Evolutionary conservation across 1,284 basidiomycete genomes (phyloP).

Genomic region (Athelia psychrophila): DNA sequence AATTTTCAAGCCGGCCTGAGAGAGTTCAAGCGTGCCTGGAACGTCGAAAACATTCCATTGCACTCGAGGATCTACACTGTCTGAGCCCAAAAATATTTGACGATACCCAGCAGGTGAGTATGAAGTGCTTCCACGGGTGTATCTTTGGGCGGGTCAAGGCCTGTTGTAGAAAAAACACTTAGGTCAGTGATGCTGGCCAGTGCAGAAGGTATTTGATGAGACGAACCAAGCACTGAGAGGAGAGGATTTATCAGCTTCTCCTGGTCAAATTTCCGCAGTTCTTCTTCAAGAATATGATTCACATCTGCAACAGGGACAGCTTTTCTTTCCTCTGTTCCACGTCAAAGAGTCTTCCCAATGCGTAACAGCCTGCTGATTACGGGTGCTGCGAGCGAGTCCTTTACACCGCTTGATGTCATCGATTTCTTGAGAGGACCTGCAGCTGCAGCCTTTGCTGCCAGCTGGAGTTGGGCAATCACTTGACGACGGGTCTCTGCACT

Average conservation of each 20-base stretch:
- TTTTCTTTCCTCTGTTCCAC: background rate
- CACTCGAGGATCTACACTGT: no score
- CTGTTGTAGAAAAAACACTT: no score
- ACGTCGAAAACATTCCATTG: no score
- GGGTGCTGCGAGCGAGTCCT: conserved; percentile 2
- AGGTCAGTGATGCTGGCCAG: no score
- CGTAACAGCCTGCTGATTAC: background rate
- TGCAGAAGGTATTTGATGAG: background rate
- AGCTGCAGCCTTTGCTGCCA: conserved; percentile 4
- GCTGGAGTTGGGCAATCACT: conserved; percentile 10
- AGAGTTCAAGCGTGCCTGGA: no score
- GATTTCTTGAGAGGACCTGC: conserved; percentile 7
- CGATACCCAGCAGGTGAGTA: no score
- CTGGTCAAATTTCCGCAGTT: no score
- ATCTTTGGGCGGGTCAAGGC: no score
- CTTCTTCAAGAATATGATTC: background rate
- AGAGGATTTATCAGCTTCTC: background rate
- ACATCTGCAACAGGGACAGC: background rate
- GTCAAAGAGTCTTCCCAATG: background rate
- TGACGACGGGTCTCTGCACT: conserved; percentile 7
- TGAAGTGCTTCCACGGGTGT: no score
- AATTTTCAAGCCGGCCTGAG: no score
- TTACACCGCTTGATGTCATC: conserved; percentile 6
- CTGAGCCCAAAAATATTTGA: no score
- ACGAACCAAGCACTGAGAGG: background rate